Percentiles rank a stretch among this genome's conserved stretches.
Evolutionary conservation across 1,139 yeast genomes (phyloP).

Genomic region (Suhomyces choctaworum): DNA sequence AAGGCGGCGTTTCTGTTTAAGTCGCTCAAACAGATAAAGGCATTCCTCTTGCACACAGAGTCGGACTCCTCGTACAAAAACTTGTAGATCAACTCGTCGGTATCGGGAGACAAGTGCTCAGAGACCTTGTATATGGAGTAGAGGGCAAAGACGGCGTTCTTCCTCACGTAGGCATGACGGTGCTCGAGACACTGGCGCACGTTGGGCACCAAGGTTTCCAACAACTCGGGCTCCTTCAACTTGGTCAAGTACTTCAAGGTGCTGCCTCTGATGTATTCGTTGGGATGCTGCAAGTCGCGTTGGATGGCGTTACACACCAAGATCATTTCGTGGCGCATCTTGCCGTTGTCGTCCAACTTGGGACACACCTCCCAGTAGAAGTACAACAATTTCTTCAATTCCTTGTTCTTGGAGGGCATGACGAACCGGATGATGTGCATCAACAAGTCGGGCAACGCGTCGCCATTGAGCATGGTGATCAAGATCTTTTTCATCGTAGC

Average conservation of each 20-base stretch:
- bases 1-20: conserved; percentile 85
- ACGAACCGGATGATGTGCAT: conserved; percentile 97
- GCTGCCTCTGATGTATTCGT: conserved; percentile 94
- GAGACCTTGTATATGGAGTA: conserved; percentile 80
- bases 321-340: conserved; percentile 97
- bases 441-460: conserved; percentile 88
- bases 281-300: conserved; percentile 96
- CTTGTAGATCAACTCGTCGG: conserved; percentile 75
- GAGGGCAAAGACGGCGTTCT: conserved; percentile 93
- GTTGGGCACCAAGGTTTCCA: conserved; percentile 94
- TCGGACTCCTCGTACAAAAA: conserved; percentile 84
- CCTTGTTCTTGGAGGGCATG: conserved; percentile 93
- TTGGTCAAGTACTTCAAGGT: conserved; percentile 90
- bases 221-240: conserved; percentile 86
- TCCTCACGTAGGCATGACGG: conserved; percentile 96
- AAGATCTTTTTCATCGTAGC: conserved; percentile 88
- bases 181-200: conserved; percentile 90
- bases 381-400: conserved; percentile 86
- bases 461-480: conserved; percentile 88
- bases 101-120: conserved; percentile 90
- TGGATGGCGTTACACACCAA: conserved; percentile 97
- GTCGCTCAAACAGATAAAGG: conserved; percentile 83
- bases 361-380: conserved; percentile 99
- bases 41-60: conserved; percentile 93
- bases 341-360: conserved; percentile 82